Conservation (phyloP, 129 eudicot genomes). For the Flaveria bidentis region DNA sequence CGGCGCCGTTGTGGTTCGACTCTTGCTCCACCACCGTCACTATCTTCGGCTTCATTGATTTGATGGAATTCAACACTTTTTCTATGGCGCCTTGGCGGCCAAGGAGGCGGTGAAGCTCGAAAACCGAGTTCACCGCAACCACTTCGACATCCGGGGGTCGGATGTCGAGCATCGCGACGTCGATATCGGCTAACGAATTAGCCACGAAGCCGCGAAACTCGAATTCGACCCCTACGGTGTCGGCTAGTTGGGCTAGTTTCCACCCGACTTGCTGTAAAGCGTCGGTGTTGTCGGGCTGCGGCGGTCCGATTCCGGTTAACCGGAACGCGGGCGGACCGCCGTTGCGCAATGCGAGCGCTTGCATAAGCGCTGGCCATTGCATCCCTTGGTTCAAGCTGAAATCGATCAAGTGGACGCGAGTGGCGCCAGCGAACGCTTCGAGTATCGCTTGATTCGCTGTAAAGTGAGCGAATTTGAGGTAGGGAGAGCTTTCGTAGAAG, state of each 20-base stretch:
- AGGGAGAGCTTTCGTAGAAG: conserved; percentile 75
- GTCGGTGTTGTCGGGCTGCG: conserved; percentile 75
- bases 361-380: conserved; percentile 95
- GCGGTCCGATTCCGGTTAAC: conserved; percentile 81
- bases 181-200: conserved; percentile 60
- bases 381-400: conserved; percentile 80
- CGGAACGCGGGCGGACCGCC: conserved; percentile 82
- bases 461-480: conserved; percentile 84
- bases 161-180: conserved; percentile 53
- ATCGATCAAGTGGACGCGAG: conserved; percentile 72
- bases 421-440: conserved; percentile 63
- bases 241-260: conserved; percentile 76
- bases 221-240: conserved; percentile 61
- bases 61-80: conserved; percentile 59
- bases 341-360: conserved; percentile 66
- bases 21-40: conserved; percentile 81
- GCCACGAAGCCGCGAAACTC: conserved; percentile 71
- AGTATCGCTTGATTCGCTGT: conserved; percentile 88
- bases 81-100: conserved; percentile 65
- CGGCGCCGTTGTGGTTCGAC: conserved; percentile 65
- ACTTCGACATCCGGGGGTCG: conserved; percentile 53
- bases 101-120: conserved; percentile 69
- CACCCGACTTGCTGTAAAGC: conserved; percentile 80
- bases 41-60: conserved; percentile 68
- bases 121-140: conserved; percentile 79